A percentile compares a stretch with the other conserved stretches of the same genome.
Evolutionary conservation across 345 rosid genomes (phyloP).

Genomic region (Tarenaya hassleriana): DNA sequence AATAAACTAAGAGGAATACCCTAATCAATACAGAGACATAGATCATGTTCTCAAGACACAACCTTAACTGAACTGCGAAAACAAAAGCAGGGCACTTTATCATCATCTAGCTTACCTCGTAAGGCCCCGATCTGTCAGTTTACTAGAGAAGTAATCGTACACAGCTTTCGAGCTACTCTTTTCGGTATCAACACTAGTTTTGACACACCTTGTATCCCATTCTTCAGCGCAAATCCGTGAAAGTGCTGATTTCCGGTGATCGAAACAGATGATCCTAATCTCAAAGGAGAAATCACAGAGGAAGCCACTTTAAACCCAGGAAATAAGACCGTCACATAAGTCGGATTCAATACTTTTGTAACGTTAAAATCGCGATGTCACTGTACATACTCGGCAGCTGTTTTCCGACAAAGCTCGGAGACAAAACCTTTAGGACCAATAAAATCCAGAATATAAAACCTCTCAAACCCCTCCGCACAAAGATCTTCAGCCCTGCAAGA

Average conservation of each 20-base stretch:
- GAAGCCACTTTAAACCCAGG: not conserved
- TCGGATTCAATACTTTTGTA: not conserved
- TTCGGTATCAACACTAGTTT: slow-evolving; percentile 42
- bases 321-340: not conserved
- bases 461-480: slow-evolving; percentile 42
- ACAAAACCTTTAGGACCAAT: slow-evolving; percentile 52
- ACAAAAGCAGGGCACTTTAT: not conserved
- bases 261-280: slow-evolving; percentile 63
- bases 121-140: slow-evolving; percentile 33
- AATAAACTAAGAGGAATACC: slow-evolving; percentile 36
- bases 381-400: slow-evolving; percentile 53
- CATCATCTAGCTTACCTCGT: slow-evolving; percentile 36
- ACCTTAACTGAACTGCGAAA: slow-evolving; percentile 1
- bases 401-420: slow-evolving; percentile 25
- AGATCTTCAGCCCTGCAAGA: slow-evolving; percentile 49
- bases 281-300: not conserved
- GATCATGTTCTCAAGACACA: not conserved
- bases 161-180: slow-evolving; percentile 65
- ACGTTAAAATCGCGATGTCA: not conserved
- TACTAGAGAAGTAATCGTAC: slow-evolving; percentile 51
- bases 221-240: slow-evolving; percentile 27
- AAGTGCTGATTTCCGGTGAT: slow-evolving; percentile 60
- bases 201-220: slow-evolving; percentile 30
- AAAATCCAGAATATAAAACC: slow-evolving; percentile 68
- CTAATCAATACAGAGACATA: slow-evolving; percentile 26